Conservation (phyloP, 805 yeast genomes). For the Wickerhamomyces canadensis region DNA sequence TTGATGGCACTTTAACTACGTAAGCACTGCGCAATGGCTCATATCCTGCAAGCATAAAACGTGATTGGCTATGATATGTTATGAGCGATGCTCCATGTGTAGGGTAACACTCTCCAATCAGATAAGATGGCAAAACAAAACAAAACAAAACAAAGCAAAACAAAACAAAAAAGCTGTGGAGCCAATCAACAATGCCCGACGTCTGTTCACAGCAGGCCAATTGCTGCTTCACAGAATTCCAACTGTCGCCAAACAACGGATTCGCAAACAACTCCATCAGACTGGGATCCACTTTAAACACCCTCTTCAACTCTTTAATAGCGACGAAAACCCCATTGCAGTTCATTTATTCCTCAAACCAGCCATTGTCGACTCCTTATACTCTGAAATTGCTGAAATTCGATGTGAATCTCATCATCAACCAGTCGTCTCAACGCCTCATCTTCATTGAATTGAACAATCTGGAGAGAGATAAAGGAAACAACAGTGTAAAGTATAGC, state of each 20-base stretch:
- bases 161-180: too few relatives aligned
- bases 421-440: neutral
- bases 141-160: too few relatives aligned
- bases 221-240: neutral
- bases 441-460: neutral
- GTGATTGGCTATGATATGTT: too few relatives aligned
- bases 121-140: too few relatives aligned
- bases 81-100: too few relatives aligned
- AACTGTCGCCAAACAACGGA: neutral
- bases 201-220: neutral
- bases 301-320: neutral
- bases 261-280: neutral
- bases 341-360: neutral
- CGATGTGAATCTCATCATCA: neutral
- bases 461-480: neutral
- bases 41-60: too few relatives aligned
- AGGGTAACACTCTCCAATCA: too few relatives aligned
- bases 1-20: too few relatives aligned
- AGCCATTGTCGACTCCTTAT: constrained; percentile 1
- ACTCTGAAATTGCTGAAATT: neutral
- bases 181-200: neutral
- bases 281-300: neutral
- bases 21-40: too few relatives aligned
- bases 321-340: neutral
- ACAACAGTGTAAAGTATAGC: neutral